These are phyloP conservation scores for Neonectria magnoliae DNA, from an alignment of 2,329 filamentous ascomycete species.

Conservation along the genomic window DNA sequence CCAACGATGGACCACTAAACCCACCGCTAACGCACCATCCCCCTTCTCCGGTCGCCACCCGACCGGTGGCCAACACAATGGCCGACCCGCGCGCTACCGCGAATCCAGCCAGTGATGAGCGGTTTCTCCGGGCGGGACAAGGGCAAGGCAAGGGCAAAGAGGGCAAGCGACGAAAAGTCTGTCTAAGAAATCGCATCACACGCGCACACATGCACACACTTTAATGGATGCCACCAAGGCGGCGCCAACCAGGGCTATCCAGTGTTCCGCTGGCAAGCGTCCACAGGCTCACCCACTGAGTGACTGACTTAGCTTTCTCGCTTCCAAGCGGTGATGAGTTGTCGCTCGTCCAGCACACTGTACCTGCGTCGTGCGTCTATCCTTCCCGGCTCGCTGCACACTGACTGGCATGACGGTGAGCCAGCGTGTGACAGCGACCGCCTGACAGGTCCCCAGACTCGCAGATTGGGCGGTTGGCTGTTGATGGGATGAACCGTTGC, in stretches of 20 bases:
- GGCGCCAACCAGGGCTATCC: background rate
- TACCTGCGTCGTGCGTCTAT: slow-evolving; percentile 19
- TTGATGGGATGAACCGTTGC: slow-evolving; percentile 21
- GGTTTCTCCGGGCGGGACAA: slow-evolving; percentile 1
- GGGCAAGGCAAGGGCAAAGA: slow-evolving; percentile 16
- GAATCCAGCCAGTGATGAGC: slow-evolving; percentile 21
- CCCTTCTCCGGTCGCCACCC: slow-evolving; percentile 19
- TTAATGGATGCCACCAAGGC: slow-evolving; percentile 16
- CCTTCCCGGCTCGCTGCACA: background rate
- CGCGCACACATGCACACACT: slow-evolving; percentile 22
- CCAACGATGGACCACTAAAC: background rate
- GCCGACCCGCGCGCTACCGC: slow-evolving; percentile 39
- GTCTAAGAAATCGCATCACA: slow-evolving; percentile 8
- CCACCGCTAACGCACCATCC: slow-evolving; percentile 23
- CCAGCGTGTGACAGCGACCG: background rate
- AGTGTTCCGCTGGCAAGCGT: slow-evolving; percentile 10
- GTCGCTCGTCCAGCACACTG: slow-evolving; percentile 23
- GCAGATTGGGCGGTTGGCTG: background rate
- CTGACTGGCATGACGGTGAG: slow-evolving; percentile 8
- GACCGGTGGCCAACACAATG: slow-evolving; percentile 10
- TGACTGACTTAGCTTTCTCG: background rate
- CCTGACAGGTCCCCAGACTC: background rate
- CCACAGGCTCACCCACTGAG: background rate
- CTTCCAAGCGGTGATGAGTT: slow-evolving; percentile 34
- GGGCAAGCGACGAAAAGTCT: slow-evolving; percentile 2